Evolutionary conservation across 1,284 basidiomycete species (phyloP), one percentile per base, ranked within the genome.

Genomic region (Trichosporon faecale): DNA sequence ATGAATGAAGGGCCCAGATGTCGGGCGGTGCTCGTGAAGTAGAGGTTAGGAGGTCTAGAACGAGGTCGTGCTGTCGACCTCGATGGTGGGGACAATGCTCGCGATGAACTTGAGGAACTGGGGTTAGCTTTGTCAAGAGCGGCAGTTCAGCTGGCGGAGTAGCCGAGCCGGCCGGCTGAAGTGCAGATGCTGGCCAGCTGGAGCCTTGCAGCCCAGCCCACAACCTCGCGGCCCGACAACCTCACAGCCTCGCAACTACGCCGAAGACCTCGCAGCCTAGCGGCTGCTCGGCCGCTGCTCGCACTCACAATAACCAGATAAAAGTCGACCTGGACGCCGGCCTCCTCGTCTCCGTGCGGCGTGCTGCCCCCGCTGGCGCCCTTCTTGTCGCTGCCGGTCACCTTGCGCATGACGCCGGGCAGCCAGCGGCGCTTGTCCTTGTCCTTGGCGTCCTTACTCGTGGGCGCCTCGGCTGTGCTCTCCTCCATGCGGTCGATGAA

Each of bases 401-500:
- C 91, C 80, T 90, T 88, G 74, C 90, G 87, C 78, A 95, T 91
- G 61, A 86, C 86, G 16, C 85, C 85, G 6, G 86, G 84, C 79
- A 89, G 76, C 85, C 93, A 95, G 86, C 92, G 94, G 87, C 92
- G 91, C 83, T 88, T 87, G 69, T 88, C 87, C 21, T 66, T 35
- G 69, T 88, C 87, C 21, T 66, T 74, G 14, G 61, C 69, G 31
- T 67, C 69, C 21, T 74, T 75, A 23, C 68, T 75, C n/a, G 69
- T 35, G 46, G 72, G 78, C 64, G 71, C 82, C 85, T 44, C 88
- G 70, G 81, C 68, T 57, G 93, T 90, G 73, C 89, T 90, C 82
- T 90, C 89, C 83, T 98, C 97, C 95, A 99, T 98, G 68, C 95
- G 88, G 83, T 98, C 95, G 79, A 99, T 98, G 75, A 99, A 94